phyloP scores from a whole-genome alignment of 2,329 filamentous ascomycete genomes.

The Emmonsiellopsis sp. region DNA sequence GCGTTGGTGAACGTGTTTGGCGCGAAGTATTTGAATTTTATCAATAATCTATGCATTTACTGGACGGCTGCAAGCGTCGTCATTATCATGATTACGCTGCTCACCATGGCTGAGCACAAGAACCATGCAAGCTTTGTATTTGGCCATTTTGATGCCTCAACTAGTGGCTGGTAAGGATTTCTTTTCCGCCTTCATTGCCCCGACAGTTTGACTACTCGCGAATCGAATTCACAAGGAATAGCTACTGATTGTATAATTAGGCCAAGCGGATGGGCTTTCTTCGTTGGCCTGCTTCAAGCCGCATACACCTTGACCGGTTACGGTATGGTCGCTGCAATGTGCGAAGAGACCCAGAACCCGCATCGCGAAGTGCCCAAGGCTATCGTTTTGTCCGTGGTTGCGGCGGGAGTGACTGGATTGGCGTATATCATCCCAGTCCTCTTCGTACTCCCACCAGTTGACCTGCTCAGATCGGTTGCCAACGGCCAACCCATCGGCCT shows the following conservation, averaged over 20 bases:
- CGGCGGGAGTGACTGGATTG: slow-evolving; percentile 55
- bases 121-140: slow-evolving; percentile 57
- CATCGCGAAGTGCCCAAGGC: slow-evolving; percentile 61
- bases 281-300: slow-evolving; percentile 60
- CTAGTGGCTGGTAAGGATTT: slow-evolving; percentile 49
- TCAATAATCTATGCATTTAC: slow-evolving; percentile 65
- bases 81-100: slow-evolving; percentile 56
- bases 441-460: slow-evolving; percentile 63
- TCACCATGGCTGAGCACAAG: slow-evolving; percentile 49
- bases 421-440: slow-evolving; percentile 64
- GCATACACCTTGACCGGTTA: slow-evolving; percentile 45
- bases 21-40: slow-evolving; percentile 53
- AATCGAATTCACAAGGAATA: neutral
- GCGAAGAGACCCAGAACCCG: slow-evolving; percentile 61
- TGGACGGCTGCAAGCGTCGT: slow-evolving; percentile 59
- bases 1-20: slow-evolving; percentile 57
- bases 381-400: slow-evolving; percentile 59
- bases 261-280: slow-evolving; percentile 62
- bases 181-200: neutral
- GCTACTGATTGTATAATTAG: slow-evolving; percentile 16
- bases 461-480: slow-evolving; percentile 53
- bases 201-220: neutral
- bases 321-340: slow-evolving; percentile 63
- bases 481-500: slow-evolving; percentile 68
- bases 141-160: slow-evolving; percentile 55